phyloP scores from a whole-genome alignment of 2,329 filamentous ascomycete species.

The Coleophoma crateriformis region DNA sequence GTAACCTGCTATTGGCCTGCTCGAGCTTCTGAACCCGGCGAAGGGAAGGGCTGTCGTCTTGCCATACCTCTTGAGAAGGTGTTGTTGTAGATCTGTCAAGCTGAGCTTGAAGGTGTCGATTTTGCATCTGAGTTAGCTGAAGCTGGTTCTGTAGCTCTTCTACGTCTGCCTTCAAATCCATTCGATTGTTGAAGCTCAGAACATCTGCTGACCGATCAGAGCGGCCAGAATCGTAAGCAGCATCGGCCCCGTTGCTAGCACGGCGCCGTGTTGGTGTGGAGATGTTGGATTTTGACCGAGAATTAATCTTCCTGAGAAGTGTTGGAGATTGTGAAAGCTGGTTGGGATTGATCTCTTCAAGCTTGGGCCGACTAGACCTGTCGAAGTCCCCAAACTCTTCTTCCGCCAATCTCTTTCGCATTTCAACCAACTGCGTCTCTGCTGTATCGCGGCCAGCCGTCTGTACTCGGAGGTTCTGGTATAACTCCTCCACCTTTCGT shows the following conservation, averaged over 20 bases:
- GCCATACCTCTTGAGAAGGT: slow-evolving; percentile 52
- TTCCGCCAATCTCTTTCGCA: slow-evolving; percentile 63
- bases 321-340: slow-evolving; percentile 75
- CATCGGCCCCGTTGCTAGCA: slow-evolving; percentile 55
- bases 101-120: slow-evolving; percentile 85
- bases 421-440: slow-evolving; percentile 73
- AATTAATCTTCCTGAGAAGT: slow-evolving; percentile 51
- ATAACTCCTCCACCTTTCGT: slow-evolving; percentile 80
- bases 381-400: slow-evolving; percentile 63
- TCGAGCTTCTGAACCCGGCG: slow-evolving; percentile 86
- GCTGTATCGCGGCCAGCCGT: slow-evolving; percentile 76
- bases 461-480: slow-evolving; percentile 80
- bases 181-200: slow-evolving; percentile 76
- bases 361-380: slow-evolving; percentile 61
- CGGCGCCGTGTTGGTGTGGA: slow-evolving; percentile 74
- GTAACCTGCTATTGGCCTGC: slow-evolving; percentile 82
- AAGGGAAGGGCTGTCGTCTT: slow-evolving; percentile 73
- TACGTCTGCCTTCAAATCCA: slow-evolving; percentile 85
- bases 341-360: slow-evolving; percentile 85
- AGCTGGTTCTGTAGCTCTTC: slow-evolving; percentile 92
- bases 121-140: slow-evolving; percentile 92
- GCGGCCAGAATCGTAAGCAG: slow-evolving; percentile 64
- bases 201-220: slow-evolving; percentile 85
- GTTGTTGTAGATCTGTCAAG: slow-evolving; percentile 57
- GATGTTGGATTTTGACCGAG: slow-evolving; percentile 62